phyloP scores from a whole-genome alignment of 441 rosid species.

The Corymbia calophylla region DNA sequence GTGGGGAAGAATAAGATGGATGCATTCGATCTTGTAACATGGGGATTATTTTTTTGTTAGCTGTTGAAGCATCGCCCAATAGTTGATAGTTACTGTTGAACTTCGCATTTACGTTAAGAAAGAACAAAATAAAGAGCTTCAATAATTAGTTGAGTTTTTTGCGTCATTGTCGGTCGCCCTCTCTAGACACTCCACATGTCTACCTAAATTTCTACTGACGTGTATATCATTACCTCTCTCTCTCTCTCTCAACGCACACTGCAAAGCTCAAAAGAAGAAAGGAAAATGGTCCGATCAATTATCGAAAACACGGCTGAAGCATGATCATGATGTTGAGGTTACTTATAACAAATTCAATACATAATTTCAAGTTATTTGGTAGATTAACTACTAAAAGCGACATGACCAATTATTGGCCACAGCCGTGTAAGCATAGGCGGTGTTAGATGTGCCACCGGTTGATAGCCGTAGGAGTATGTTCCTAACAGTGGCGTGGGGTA shows the following conservation, averaged over 20 bases:
- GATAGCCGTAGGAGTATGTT: constrained; percentile 7
- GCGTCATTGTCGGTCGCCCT: neutral
- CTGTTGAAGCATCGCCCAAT: too few species aligned
- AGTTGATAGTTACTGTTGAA: neutral
- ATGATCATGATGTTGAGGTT: neutral
- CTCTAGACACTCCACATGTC: too few species aligned
- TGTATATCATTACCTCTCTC: too few species aligned
- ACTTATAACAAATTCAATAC: neutral
- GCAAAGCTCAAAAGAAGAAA: neutral
- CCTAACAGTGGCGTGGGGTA: constrained; percentile 21
- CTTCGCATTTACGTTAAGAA: neutral
- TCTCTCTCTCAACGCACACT: too few species aligned
- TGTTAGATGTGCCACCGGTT: constrained; percentile 5
- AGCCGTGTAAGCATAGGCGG: constrained; percentile 22
- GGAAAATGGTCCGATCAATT: neutral
- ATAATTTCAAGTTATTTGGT: neutral
- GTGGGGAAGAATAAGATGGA: too few species aligned
- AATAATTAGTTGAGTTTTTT: neutral
- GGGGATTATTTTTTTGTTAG: too few species aligned
- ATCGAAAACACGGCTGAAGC: neutral
- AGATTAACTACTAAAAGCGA: neutral
- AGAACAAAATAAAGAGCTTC: too few species aligned
- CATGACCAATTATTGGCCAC: neutral
- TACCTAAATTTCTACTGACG: too few species aligned
- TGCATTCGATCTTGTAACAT: too few species aligned